Conservation (phyloP, 192 early-diverging fungal species). For the Geranomyces michiganensis region DNA sequence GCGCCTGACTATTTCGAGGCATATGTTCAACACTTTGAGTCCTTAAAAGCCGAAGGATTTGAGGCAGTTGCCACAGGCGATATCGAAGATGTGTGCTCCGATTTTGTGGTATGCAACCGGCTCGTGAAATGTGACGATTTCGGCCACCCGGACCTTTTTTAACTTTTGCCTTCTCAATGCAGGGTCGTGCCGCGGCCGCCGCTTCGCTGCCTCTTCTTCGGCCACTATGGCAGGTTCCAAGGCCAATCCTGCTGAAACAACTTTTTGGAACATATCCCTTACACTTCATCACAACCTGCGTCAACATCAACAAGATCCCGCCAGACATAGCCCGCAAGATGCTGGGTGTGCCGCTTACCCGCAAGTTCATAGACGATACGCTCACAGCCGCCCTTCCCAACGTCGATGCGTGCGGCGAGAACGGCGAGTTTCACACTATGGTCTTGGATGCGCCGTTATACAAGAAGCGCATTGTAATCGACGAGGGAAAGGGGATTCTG, state of each 20-base stretch:
- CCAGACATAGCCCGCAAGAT: not conserved
- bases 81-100: slow-evolving; percentile 26
- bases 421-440: slow-evolving; percentile 30
- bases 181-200: slow-evolving; percentile 11
- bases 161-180: not conserved
- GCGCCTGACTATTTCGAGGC: slow-evolving; percentile 14
- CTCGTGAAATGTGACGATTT: not conserved
- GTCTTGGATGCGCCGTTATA: slow-evolving; percentile 18
- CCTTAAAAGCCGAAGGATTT: slow-evolving; percentile 22
- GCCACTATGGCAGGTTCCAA: slow-evolving; percentile 23
- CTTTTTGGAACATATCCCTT: slow-evolving; percentile 7
- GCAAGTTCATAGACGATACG: not conserved
- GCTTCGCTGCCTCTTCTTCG: slow-evolving; percentile 15
- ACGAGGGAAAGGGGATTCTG: not conserved
- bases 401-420: slow-evolving; percentile 26
- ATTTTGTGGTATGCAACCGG: slow-evolving; percentile 27
- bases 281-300: slow-evolving; percentile 18
- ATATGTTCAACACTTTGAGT: slow-evolving; percentile 9
- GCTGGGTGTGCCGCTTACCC: slow-evolving; percentile 18
- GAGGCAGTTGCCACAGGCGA: slow-evolving; percentile 21
- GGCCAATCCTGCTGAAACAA: slow-evolving; percentile 9
- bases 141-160: not conserved
- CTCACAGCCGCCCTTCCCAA: not conserved
- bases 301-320: slow-evolving; percentile 18
- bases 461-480: slow-evolving; percentile 8